phyloP scores from a whole-genome alignment of 2,329 filamentous ascomycete genomes.

The Aureobasidium namibiae region DNA sequence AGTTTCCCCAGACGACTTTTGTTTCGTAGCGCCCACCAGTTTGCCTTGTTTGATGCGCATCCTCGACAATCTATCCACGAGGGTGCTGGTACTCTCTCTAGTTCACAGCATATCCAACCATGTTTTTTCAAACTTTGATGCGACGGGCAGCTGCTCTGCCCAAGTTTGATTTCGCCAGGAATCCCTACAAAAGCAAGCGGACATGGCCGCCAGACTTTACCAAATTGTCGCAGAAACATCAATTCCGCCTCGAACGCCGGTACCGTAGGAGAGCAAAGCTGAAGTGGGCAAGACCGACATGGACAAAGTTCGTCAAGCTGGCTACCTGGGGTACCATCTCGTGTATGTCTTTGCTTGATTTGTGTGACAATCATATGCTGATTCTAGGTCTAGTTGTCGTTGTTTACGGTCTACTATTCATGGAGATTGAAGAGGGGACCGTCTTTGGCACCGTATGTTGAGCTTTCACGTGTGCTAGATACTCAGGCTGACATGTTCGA shows the following conservation, averaged over 20 bases:
- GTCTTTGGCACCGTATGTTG: conserved; percentile 11
- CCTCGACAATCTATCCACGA: background rate
- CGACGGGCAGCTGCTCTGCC: conserved; percentile 30
- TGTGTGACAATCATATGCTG: background rate
- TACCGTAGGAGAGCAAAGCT: conserved; percentile 63
- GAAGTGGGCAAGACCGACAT: conserved; percentile 53
- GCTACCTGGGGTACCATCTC: conserved; percentile 54
- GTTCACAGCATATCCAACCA: background rate
- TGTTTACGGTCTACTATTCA: conserved; percentile 12
- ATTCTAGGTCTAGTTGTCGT: conserved; percentile 6
- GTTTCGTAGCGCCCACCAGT: background rate
- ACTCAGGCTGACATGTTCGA: background rate
- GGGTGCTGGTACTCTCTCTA: background rate
- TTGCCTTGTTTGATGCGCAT: conserved; percentile 1
- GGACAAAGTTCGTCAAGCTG: conserved; percentile 58
- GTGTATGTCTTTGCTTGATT: conserved; percentile 36
- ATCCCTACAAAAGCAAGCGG: conserved; percentile 59
- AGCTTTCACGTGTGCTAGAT: too few species aligned
- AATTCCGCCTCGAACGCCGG: conserved; percentile 70
- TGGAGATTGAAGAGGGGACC: conserved; percentile 9
- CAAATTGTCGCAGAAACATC: conserved; percentile 60
- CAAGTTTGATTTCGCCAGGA: conserved; percentile 37
- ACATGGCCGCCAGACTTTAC: conserved; percentile 72
- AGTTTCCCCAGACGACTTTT: conserved; percentile 8
- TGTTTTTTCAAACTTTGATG: conserved; percentile 41